These are phyloP conservation scores for Calocybe cyanea DNA, from an alignment of 768 basidiomycete genomes.

Conservation along the genomic window DNA sequence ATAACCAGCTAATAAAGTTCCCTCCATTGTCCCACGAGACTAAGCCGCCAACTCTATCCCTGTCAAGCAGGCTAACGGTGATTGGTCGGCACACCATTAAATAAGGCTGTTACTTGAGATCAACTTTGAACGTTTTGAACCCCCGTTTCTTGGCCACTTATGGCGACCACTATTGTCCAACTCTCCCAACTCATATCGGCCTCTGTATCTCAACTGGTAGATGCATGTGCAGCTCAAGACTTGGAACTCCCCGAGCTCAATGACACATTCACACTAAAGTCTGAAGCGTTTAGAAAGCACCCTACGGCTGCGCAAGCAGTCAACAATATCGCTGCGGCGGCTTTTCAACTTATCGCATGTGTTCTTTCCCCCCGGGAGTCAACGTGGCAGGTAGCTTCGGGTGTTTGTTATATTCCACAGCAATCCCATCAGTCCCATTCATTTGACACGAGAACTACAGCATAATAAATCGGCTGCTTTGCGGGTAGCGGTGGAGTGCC, in stretches of 20 bases:
- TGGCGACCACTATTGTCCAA: background rate
- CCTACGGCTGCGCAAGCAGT: conserved; percentile 25
- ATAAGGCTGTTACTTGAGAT: too few species aligned
- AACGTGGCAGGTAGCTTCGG: conserved; percentile 17
- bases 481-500: conserved; percentile 18
- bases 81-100: too few species aligned
- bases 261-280: conserved; percentile 20
- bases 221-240: conserved; percentile 11
- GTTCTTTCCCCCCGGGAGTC: conserved; percentile 22
- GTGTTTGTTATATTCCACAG: conserved; percentile 19
- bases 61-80: too few species aligned
- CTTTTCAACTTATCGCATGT: conserved; percentile 28
- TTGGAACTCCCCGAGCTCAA: conserved; percentile 23
- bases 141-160: too few species aligned
- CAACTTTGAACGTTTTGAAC: too few species aligned
- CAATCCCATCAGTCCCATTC: background rate
- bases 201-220: conserved; percentile 18
- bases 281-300: conserved; percentile 25
- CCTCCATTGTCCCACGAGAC: too few species aligned
- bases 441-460: conserved; percentile 8
- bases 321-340: conserved; percentile 28
- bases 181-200: conserved; percentile 17
- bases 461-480: conserved; percentile 23
- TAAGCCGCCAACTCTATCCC: too few species aligned
- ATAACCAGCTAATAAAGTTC: too few species aligned